Percentiles rank a stretch among this genome's conserved stretches.
Evolutionary conservation across 2,329 filamentous ascomycete genomes (phyloP).

Genomic region (Talaromyces piceae): DNA sequence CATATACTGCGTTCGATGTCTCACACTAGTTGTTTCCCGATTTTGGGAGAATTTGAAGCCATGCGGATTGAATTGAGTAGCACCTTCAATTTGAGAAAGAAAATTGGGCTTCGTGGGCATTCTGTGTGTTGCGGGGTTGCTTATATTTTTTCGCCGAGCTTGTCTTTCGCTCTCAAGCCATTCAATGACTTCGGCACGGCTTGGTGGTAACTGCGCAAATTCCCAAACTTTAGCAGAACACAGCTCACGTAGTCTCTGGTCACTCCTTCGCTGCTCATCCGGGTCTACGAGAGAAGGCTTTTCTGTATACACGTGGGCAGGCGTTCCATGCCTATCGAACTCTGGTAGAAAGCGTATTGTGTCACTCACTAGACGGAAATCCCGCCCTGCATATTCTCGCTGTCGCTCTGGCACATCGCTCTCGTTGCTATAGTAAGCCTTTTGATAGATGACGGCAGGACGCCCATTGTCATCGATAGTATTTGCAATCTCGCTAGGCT

Average conservation of each 20-base stretch:
- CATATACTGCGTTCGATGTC: slow-evolving; percentile 89
- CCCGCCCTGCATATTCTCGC: slow-evolving; percentile 79
- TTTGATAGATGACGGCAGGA: slow-evolving; percentile 70
- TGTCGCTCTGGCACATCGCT: slow-evolving; percentile 69
- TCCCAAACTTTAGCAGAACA: slow-evolving; percentile 71
- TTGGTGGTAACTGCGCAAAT: slow-evolving; percentile 63
- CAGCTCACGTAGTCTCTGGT: slow-evolving; percentile 46
- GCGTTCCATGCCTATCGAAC: slow-evolving; percentile 62
- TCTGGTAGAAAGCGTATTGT: slow-evolving; percentile 71
- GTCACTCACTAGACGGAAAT: slow-evolving; percentile 70
- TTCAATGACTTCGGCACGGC: slow-evolving; percentile 56
- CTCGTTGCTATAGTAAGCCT: slow-evolving; percentile 78
- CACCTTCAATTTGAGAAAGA: slow-evolving; percentile 79
- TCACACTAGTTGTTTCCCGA: slow-evolving; percentile 63
- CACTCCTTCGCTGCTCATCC: slow-evolving; percentile 42
- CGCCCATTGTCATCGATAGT: slow-evolving; percentile 52
- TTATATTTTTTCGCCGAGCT: slow-evolving; percentile 11
- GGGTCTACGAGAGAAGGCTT: slow-evolving; percentile 42
- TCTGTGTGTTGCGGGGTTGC: not conserved
- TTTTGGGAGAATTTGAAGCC: slow-evolving; percentile 83
- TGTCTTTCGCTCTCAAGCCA: slow-evolving; percentile 53
- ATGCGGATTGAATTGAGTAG: slow-evolving; percentile 73
- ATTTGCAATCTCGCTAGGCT: slow-evolving; percentile 40
- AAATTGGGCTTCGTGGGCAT: slow-evolving; percentile 18
- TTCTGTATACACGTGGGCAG: slow-evolving; percentile 49